These are phyloP conservation scores for Termitomyces heimii DNA, from an alignment of 768 basidiomycete species.

Conservation along the genomic window DNA sequence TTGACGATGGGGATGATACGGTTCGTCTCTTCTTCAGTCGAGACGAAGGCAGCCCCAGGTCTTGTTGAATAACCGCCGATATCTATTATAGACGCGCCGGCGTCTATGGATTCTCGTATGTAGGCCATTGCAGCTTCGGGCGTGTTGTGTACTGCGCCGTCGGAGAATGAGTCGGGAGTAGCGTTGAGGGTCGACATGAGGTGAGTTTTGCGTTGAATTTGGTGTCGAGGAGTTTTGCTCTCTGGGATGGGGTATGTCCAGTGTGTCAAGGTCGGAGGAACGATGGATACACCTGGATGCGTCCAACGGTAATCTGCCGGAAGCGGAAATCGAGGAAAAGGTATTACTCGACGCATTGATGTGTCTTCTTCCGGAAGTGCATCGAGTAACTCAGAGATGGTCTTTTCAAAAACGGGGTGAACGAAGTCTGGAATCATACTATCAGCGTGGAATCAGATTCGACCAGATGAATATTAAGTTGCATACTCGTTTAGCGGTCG, in stretches of 20 bases:
- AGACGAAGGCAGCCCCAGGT: slow-evolving; percentile 67
- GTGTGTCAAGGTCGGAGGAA: slow-evolving; percentile 42
- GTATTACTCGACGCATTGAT: slow-evolving; percentile 68
- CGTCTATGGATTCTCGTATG: slow-evolving; percentile 36
- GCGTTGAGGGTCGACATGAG: slow-evolving; percentile 92
- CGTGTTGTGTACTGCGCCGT: slow-evolving; percentile 59
- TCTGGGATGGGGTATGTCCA: slow-evolving; percentile 37
- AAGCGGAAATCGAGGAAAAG: slow-evolving; percentile 47
- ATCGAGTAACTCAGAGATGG: slow-evolving; percentile 40
- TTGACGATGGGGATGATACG: slow-evolving; percentile 71
- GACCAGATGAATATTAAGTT: neutral
- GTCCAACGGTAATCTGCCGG: slow-evolving; percentile 14
- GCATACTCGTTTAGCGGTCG: slow-evolving; percentile 84
- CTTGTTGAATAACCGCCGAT: slow-evolving; percentile 93
- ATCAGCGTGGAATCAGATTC: neutral
- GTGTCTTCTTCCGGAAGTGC: slow-evolving; percentile 31
- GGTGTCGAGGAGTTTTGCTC: slow-evolving; percentile 9
- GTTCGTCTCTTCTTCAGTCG: slow-evolving; percentile 58
- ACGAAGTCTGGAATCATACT: slow-evolving; percentile 78
- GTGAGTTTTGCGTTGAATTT: slow-evolving; percentile 38
- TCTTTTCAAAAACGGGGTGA: slow-evolving; percentile 53
- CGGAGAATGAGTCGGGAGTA: slow-evolving; percentile 96
- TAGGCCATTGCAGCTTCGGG: slow-evolving; percentile 51
- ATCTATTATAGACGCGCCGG: slow-evolving; percentile 78
- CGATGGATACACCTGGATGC: slow-evolving; percentile 21